Evolutionary conservation across 306 rosid species (phyloP), one percentile per base, ranked within the genome.

Genomic region (Begonia fuchsioides): DNA sequence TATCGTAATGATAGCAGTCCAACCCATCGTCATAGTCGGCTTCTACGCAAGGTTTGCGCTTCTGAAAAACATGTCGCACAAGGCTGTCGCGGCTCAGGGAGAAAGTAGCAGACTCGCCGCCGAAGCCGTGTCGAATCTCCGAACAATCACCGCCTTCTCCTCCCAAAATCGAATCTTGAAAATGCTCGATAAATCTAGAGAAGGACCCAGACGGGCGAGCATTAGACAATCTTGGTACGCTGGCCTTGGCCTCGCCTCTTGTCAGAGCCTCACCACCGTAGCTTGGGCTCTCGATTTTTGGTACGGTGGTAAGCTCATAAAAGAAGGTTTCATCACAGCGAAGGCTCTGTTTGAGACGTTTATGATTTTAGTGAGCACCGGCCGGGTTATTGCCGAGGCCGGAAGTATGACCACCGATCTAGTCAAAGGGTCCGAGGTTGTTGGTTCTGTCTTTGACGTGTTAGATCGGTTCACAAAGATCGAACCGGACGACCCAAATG

Each of bases 361-460:
- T 64, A 76, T 86, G 50, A 50, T 86, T 67, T 65, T 82, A 61
- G 75, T 86, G 81, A 68, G 81, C 16, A 79, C 94, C 9, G 80
- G 84, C 6, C 74, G 71, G 60, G 75, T 61, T 56, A 86, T 86
- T 57, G 87, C 92, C 1, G 94, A 86, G 6, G 80, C 83, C 10
- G 94, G 83, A 53, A 86, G 83, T 69, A 72, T 76, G 83, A 79
- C 82, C 48, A 74, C 93, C 43, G 90, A 79, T 66, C 49, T 86
- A 56, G 73, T 86, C 9, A 86, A 74, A 67, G 78, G 87, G 43
- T 77, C 81, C 26, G 75, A 57, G 39, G 94, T 87, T 44, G 65
- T 82, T 15, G 52, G 52, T 48, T 75, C 92, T 32, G 54, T 86
- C 47, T 82, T 86, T 55, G 72, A 64, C 39, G 66, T 86, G 18